Evolutionary conservation across 768 basidiomycete species (phyloP), one percentile per base, ranked within the genome.

Genomic region (Solioccasus polychromus): DNA sequence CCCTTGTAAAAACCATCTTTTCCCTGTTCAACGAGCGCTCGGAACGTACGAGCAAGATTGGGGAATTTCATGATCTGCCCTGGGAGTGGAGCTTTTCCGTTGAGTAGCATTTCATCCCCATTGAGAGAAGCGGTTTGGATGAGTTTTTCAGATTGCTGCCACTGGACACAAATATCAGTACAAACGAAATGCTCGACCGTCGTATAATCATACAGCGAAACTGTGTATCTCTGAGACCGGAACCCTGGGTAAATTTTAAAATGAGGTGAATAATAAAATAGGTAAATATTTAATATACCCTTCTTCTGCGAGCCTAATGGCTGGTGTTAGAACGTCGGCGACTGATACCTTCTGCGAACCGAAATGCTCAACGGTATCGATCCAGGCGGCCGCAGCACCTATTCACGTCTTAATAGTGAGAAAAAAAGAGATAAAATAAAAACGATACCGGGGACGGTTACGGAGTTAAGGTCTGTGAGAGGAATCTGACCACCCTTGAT

Each of bases 1-100:
- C 96, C 96, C 60, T 84, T 91, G 70, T 99, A 99, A 66, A 92
- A 99, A 0, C 95, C 96, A 45, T 86, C 83, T 58, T 87, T 92
- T 3, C 95, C 95, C 12, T 92, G 69, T 50, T 79, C 76, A 0
- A 82, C 90, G 8, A 97, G 72, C 37, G 80, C 76, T 39, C 83
- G 79, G 71, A 97, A 93, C 0, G 92, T 95, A 58, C 74, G 68
- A 0, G 88, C 95, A 8, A 99, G 77, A 55, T 82, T 85, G 0
- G 92, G 85, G 25, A 93, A 74, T 48, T 74, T 79, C 69, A 91
- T 80, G 54, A 94, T 75, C 62, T 98, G 82, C 9, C 95, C 95
- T 2, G 90, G 82, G 9, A 79, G 74, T 0, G 96, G 95, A 0
- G 91, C 88, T 54, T 78, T 81, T 19, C 88, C 87, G 50, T 92